Base-by-base conservation (phyloP, 1,284 basidiomycete genomes). In the Neonothopanus nambi region DNA sequence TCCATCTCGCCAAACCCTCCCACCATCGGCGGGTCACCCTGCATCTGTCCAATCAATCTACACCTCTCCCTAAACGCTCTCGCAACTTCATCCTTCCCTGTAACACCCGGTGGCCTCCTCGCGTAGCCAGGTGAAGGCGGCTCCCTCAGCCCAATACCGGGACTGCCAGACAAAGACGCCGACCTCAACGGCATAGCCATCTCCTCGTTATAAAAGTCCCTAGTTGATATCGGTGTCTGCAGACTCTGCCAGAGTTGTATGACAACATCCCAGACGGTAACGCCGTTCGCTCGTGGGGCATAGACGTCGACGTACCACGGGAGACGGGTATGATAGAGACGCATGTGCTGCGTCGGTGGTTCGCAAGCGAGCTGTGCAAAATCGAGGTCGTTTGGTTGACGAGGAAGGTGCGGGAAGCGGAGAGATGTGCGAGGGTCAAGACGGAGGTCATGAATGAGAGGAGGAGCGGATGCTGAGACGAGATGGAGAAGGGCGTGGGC, bases 271-370 rank as follows among this genome's bases (percentile, higher is more conserved):
- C 67, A 67, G 3, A 86, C 65, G 3, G 81, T 84, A 39, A 84
- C 41, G 13, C 41, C 41, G 36, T 24, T 20, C 5, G 20, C 11
- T 76, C 63, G 1, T 74, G 71, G 48, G 76, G 74, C 18, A 68
- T 62, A 61, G 21, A 82, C 68, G 51, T 82, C 79, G 63, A 85
- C 76, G 62, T 77, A 80, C 82, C 83, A 85, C 2, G 82, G 83
- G 8, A 82, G 64, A 28, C 70, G 70, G 0, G 74, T 67, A 61
- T 81, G 79, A 56, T 73, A 78, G 47, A 85, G 56, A 11, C 78
- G 75, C 68, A 84, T 74, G 54, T 69, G 68, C 20, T 67, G 58
- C 1, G 74, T 65, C 0, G 78, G 66, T 0, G 82, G 82, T 30
- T 70, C 68, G 23, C 75, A 77, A 9, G 71, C 76, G 28, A 76